A percentile compares a stretch with the other conserved stretches of the same genome.
Evolutionary conservation across 73 alveolate genomes (phyloP).

Genomic region (Durusdinium trenchii): DNA sequence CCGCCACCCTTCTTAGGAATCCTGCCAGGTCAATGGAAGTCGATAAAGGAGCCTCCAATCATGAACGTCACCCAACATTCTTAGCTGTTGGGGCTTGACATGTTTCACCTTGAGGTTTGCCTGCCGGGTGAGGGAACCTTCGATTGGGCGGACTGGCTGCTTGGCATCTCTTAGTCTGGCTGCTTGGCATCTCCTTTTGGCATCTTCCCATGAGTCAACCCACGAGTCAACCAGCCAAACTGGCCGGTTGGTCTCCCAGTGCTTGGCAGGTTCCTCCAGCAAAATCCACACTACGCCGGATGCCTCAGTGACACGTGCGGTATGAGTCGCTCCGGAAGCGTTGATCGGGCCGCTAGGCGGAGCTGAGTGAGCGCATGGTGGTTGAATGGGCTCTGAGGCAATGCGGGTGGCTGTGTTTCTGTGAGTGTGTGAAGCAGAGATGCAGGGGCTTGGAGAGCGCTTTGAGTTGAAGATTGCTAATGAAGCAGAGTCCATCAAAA

Average conservation of each 20-base stretch:
- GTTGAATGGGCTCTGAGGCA: conserved; percentile 77
- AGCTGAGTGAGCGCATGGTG: conserved; percentile 87
- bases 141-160: conserved; percentile 84
- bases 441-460: no score
- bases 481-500: no score
- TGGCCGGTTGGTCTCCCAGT: neutral
- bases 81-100: no score
- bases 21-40: no score
- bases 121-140: conserved; percentile 76
- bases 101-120: no score
- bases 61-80: no score
- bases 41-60: no score
- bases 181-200: neutral
- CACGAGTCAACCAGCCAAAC: neutral
- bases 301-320: neutral
- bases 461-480: no score
- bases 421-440: neutral
- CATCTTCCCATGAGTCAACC: no score
- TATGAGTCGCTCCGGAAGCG: neutral
- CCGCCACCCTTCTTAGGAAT: no score
- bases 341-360: neutral
- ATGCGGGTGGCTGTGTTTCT: no score
- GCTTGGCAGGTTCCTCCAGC: conserved; percentile 34
- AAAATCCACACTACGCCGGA: conserved; percentile 52
- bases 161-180: neutral